Evolutionary conservation across 2,329 filamentous ascomycete genomes (phyloP).

Genomic region (Hypomyces perniciosus): DNA sequence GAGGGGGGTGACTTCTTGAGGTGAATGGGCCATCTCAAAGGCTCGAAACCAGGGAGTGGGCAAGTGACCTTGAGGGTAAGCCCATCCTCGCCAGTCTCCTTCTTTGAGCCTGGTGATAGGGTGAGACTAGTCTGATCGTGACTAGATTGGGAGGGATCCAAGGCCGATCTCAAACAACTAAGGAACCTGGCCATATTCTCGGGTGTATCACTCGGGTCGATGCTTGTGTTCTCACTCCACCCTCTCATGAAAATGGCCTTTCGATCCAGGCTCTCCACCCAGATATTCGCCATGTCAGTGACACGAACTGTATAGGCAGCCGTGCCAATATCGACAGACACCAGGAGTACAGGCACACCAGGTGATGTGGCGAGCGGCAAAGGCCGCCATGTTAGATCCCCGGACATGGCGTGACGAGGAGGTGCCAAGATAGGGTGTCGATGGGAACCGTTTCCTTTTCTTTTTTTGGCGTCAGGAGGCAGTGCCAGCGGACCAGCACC

Average conservation of each 20-base stretch:
- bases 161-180: conserved; percentile 50
- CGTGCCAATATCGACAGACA: conserved; percentile 50
- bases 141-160: conserved; percentile 41
- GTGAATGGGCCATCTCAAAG: conserved; percentile 60
- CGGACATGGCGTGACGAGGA: conserved; percentile 23
- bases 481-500: not conserved
- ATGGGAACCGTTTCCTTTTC: not conserved
- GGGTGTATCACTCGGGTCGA: conserved; percentile 64
- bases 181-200: conserved; percentile 64
- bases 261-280: conserved; percentile 59
- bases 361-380: conserved; percentile 37
- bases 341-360: conserved; percentile 54
- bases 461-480: too few species aligned
- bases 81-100: conserved; percentile 34
- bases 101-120: conserved; percentile 29
- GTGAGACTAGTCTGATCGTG: conserved; percentile 41
- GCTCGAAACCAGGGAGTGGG: conserved; percentile 56
- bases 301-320: conserved; percentile 59
- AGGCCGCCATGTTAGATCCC: conserved; percentile 39
- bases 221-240: conserved; percentile 57
- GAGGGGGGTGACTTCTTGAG: conserved; percentile 42
- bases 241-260: conserved; percentile 58
- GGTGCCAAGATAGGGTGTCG: not conserved
- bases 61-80: conserved; percentile 51
- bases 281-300: conserved; percentile 69